Conservation (phyloP, 176 grass and related monocot species). For the Secale cereale region DNA sequence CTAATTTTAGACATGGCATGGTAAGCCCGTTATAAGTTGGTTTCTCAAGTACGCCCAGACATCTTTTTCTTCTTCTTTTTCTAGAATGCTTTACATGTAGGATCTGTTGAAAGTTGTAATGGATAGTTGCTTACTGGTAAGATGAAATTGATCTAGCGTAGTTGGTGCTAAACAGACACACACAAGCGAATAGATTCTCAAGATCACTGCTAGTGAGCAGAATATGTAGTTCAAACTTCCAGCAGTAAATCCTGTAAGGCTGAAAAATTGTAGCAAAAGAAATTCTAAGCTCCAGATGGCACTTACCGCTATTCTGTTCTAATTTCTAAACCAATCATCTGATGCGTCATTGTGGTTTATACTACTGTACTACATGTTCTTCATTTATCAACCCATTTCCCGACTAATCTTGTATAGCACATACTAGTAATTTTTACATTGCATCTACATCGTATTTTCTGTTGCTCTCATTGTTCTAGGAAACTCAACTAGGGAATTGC, state of each 20-base stretch:
- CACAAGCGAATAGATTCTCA: neutral
- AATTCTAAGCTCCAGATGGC: neutral
- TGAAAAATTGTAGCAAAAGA: neutral
- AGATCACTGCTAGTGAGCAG: neutral
- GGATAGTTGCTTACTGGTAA: neutral
- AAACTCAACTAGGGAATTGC: neutral
- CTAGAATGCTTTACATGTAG: neutral
- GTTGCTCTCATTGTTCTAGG: neutral
- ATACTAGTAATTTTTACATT: neutral
- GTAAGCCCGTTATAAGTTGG: neutral
- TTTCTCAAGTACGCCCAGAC: neutral
- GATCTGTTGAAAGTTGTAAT: neutral
- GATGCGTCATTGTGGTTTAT: neutral
- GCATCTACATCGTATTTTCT: neutral
- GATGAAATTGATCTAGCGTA: neutral
- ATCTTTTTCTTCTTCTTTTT: neutral
- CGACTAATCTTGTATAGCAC: neutral
- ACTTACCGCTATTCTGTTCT: neutral
- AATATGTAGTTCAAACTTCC: neutral
- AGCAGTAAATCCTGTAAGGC: neutral
- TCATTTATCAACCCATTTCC: neutral
- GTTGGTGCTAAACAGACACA: neutral
- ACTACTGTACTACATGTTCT: neutral
- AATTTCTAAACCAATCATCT: neutral
- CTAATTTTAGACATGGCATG: constrained; percentile 21